Evolutionary conservation across 2,329 filamentous ascomycete genomes (phyloP), one percentile per base, ranked within the genome.

Genomic region (Coniochaeta sp.): DNA sequence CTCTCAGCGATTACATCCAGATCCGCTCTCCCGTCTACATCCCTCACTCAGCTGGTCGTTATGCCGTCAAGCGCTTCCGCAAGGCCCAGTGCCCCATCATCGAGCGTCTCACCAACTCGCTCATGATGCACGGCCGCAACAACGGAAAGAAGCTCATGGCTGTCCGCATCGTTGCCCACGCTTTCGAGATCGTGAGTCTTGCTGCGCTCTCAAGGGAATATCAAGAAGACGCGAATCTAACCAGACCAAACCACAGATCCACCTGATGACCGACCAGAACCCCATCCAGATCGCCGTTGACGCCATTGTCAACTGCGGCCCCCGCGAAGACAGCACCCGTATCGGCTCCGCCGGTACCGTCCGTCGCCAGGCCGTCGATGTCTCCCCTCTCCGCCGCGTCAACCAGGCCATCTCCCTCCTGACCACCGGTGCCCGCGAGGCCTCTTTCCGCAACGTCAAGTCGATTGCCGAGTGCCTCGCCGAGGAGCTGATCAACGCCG

Each of bases 101-200:
- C 73, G 94, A 99, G 89, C 92, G 94, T 75, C 87, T 99, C 68
- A 99, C 94, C 84, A 99, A 99, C 89, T 97, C 94, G 56, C 87
- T 99, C 75, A 99, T 99, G 95, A 97, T 97, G 92, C 96, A 99
- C 87, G 94, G 94, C 78, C 94, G 94, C 80, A 99, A 99, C 89
- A 99, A 96, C 89, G 94, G 94, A 79, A 99, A 99, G 89, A 99
- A 99, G 90, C 86, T 97, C 73, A 96, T 95, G 91, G 95, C 94
- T 72, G 92, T 97, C 76, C 91, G 94, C 79, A 99, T 99, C 67
- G 91, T 99, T 69, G 91, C 91, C 66, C 94, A 99, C 83, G 78
- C 92, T 68, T 99, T 99, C 79, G 95, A 99, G 84, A 99, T 99
- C 75, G 92, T 96, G 87, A 59, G 65, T 33, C 6, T 35, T 49